A percentile compares a stretch with the other conserved stretches of the same genome.
These are phyloP conservation scores for Cyclaneusma minus DNA, from an alignment of 2,329 filamentous ascomycete genomes.

Conservation along the genomic window DNA sequence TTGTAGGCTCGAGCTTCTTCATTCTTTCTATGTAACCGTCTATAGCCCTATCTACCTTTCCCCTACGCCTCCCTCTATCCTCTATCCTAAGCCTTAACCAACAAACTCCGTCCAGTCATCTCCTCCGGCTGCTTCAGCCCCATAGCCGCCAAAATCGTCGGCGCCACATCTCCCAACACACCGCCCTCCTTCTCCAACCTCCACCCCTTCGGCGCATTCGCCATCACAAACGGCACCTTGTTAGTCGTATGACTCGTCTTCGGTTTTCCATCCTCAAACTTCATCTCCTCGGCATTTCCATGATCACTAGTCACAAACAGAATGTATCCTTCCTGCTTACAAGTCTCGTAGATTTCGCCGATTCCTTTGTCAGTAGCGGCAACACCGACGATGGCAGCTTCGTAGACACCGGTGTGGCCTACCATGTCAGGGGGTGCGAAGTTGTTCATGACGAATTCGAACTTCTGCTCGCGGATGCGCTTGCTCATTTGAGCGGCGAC, in stretches of 20 bases:
- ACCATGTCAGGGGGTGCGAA: constrained; percentile 99
- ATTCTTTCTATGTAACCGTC: too few species aligned
- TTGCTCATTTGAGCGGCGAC: constrained; percentile 85
- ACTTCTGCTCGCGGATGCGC: constrained; percentile 69
- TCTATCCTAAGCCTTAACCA: constrained; percentile 57
- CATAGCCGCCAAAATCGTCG: constrained; percentile 85
- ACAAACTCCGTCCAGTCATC: constrained; percentile 77
- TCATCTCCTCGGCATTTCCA: constrained; percentile 98
- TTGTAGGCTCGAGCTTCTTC: too few species aligned
- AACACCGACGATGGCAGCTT: constrained; percentile 76
- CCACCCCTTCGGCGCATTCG: constrained; percentile 84
- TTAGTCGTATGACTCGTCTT: constrained; percentile 98
- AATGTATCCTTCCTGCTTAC: constrained; percentile 84
- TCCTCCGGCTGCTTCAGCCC: constrained; percentile 78
- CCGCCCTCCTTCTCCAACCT: constrained; percentile 70
- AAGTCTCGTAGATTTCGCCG: constrained; percentile 78
- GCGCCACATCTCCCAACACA: constrained; percentile 93
- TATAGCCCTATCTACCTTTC: too few species aligned
- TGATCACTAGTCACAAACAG: constrained; percentile 95
- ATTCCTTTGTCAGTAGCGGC: constrained; percentile 88
- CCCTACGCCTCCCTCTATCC: too few species aligned
- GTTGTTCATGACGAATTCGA: constrained; percentile 99
- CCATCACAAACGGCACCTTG: constrained; percentile 96
- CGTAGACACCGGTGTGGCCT: constrained; percentile 93
- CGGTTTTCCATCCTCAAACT: constrained; percentile 85